Percentiles rank a stretch among this genome's conserved stretches.
phyloP scores from a whole-genome alignment of 1,284 basidiomycete genomes.

The Anthracocystis setariae region DNA sequence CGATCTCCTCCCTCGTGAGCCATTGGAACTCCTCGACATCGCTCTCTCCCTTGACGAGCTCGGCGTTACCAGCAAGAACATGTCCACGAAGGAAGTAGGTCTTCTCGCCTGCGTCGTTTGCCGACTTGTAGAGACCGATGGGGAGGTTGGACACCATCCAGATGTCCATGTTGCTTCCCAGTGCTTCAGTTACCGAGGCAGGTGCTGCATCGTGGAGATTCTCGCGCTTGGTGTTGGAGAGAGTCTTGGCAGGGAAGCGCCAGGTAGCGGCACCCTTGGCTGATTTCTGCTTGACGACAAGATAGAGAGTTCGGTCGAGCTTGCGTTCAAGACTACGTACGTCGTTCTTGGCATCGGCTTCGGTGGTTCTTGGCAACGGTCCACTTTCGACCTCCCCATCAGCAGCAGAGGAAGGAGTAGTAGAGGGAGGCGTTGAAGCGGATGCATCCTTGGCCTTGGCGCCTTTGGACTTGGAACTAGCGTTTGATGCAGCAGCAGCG shows the following conservation, averaged over 20 bases:
- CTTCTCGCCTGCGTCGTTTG: slow-evolving; percentile 23
- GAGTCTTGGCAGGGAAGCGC: slow-evolving; percentile 49
- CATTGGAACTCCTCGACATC: slow-evolving; percentile 81
- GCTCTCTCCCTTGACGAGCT: slow-evolving; percentile 35
- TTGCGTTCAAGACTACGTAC: slow-evolving; percentile 80
- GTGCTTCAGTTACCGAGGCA: slow-evolving; percentile 34
- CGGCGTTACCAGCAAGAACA: slow-evolving; percentile 56
- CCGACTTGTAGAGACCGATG: slow-evolving; percentile 48
- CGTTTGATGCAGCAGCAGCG: slow-evolving; percentile 15
- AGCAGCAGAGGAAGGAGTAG: not conserved
- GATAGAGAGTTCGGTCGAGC: slow-evolving; percentile 85
- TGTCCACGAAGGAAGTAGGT: slow-evolving; percentile 61
- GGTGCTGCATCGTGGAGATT: slow-evolving; percentile 51
- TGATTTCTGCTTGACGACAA: slow-evolving; percentile 74
- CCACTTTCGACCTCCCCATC: slow-evolving; percentile 70
- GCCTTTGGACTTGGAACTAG: not conserved
- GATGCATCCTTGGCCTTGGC: slow-evolving; percentile 14
- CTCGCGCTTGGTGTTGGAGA: slow-evolving; percentile 29
- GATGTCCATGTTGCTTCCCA: slow-evolving; percentile 62
- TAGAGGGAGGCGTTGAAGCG: not conserved
- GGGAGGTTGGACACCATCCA: slow-evolving; percentile 65
- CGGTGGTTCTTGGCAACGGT: slow-evolving; percentile 68
- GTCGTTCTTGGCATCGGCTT: slow-evolving; percentile 75
- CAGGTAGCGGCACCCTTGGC: slow-evolving; percentile 27
- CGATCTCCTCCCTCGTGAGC: slow-evolving; percentile 87